These are phyloP conservation scores for Selaginella moellendorffii DNA, from an alignment of 75 land plant species.

Conservation along the genomic window DNA sequence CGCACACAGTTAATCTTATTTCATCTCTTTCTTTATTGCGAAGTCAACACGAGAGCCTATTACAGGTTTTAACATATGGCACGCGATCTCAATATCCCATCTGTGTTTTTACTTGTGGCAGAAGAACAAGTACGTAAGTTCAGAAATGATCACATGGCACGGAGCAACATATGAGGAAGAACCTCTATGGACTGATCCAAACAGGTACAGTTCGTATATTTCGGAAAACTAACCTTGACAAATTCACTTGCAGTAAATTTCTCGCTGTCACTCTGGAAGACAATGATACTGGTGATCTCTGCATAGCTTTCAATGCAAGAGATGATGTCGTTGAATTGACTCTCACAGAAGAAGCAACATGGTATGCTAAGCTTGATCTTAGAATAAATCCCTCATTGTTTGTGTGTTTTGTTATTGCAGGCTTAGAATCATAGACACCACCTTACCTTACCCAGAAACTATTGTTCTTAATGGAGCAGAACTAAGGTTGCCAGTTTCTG, in stretches of 20 bases:
- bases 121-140: slow-evolving; percentile 13
- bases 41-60: slow-evolving; percentile 12
- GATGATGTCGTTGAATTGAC: slow-evolving; percentile 2
- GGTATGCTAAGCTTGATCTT: slow-evolving; percentile 8
- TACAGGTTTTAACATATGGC: slow-evolving; percentile 18
- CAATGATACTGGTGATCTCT: slow-evolving; percentile 15
- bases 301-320: slow-evolving; percentile 23
- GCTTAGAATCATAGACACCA: slow-evolving; percentile 24
- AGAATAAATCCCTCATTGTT: too few species aligned
- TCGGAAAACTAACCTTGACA: neutral
- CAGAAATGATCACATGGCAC: slow-evolving; percentile 22
- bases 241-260: slow-evolving; percentile 15
- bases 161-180: slow-evolving; percentile 12
- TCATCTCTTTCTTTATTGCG: slow-evolving; percentile 19
- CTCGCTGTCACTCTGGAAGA: slow-evolving; percentile 22
- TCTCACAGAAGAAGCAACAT: slow-evolving; percentile 20
- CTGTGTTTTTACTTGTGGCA: too few species aligned
- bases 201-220: too few species aligned
- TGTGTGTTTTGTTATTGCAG: slow-evolving; percentile 15
- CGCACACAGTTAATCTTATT: slow-evolving; percentile 14
- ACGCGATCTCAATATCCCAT: too few species aligned
- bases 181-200: slow-evolving; percentile 19
- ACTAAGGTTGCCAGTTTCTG: neutral
- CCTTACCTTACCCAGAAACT: slow-evolving; percentile 19
- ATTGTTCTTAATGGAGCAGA: slow-evolving; percentile 12